Conservation (phyloP, 768 basidiomycete genomes). For the Boletus bicolor region DNA sequence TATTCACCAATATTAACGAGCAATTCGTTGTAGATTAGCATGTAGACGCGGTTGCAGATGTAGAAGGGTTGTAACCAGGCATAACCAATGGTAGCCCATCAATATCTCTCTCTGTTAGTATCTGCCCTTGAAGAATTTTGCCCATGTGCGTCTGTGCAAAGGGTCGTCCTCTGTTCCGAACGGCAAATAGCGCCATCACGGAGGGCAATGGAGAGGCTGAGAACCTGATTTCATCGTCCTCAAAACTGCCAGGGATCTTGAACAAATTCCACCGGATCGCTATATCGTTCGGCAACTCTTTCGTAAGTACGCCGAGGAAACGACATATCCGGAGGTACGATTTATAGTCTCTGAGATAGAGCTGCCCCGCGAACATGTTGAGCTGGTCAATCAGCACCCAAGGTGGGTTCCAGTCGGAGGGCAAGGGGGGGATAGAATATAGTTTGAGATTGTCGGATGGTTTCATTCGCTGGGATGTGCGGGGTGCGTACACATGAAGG, state of each 20-base stretch:
- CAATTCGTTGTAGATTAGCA: too few species aligned
- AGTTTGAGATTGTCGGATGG: constrained; percentile 33
- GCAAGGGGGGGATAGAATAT: constrained; percentile 1
- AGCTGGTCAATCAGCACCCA: constrained; percentile 7
- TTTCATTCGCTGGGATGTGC: constrained; percentile 33
- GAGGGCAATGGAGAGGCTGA: not conserved
- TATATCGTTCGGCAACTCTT: not conserved
- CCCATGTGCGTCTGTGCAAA: not conserved
- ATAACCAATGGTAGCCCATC: not conserved
- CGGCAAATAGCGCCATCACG: not conserved
- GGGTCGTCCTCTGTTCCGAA: not conserved
- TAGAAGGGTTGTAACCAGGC: not conserved
- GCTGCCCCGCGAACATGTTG: not conserved
- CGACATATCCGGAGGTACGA: constrained; percentile 21
- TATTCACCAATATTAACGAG: too few species aligned
- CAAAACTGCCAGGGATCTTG: not conserved
- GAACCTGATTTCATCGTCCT: not conserved
- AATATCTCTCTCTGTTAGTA: not conserved
- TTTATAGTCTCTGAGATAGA: constrained; percentile 21
- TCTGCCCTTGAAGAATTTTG: not conserved
- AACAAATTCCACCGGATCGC: not conserved
- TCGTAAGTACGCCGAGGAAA: constrained; percentile 16
- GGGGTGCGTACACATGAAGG: constrained; percentile 41
- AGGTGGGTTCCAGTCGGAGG: not conserved
- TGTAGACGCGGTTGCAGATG: too few species aligned